phyloP scores from a whole-genome alignment of 495 filamentous ascomycete genomes.

The Antarctomyces pellizariae region DNA sequence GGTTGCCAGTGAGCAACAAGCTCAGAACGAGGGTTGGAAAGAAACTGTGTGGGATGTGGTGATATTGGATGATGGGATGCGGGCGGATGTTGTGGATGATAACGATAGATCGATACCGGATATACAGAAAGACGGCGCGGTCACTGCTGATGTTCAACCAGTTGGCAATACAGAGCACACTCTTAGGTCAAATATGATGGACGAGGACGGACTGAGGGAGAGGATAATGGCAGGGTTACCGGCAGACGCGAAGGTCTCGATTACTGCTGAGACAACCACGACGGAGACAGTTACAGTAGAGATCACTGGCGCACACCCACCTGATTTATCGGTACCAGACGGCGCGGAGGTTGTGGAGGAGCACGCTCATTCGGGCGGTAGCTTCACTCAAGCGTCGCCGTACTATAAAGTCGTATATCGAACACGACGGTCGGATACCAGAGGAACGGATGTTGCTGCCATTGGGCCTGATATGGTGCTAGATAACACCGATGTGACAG shows the following conservation, averaged over 20 bases:
- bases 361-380: constrained; percentile 9
- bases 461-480: no score
- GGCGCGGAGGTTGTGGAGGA: constrained; percentile 44
- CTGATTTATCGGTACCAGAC: constrained; percentile 36
- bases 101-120: constrained; percentile 16
- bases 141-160: neutral
- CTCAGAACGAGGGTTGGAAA: constrained; percentile 25
- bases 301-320: constrained; percentile 32
- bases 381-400: constrained; percentile 5
- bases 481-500: no score
- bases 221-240: constrained; percentile 22
- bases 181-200: neutral
- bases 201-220: constrained; percentile 20
- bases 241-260: constrained; percentile 30
- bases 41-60: constrained; percentile 66
- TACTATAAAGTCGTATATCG: constrained; percentile 21
- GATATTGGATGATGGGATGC: constrained; percentile 35
- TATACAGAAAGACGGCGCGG: neutral
- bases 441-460: no score
- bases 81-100: constrained; percentile 32
- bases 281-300: constrained; percentile 53
- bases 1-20: constrained; percentile 31
- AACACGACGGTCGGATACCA: no score
- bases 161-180: neutral
- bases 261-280: constrained; percentile 37